Evolutionary conservation across 805 yeast species (phyloP).

Genomic region (Teunomyces lycoperdinae): DNA sequence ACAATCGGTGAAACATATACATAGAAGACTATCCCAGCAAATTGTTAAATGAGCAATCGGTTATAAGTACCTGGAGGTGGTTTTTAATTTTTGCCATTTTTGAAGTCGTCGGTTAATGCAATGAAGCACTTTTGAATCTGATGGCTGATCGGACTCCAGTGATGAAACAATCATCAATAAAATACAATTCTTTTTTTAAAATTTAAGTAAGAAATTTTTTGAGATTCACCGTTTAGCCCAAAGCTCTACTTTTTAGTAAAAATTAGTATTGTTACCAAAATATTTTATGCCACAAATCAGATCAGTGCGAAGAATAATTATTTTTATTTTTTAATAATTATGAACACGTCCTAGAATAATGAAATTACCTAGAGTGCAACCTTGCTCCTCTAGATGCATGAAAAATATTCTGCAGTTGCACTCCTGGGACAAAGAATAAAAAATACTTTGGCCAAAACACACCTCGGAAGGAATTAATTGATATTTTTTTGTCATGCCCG

Average conservation of each 20-base stretch:
- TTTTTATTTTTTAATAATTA: background rate
- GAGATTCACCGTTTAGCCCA: slow-evolving; percentile 3
- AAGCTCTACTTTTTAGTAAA: background rate
- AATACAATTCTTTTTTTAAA: background rate
- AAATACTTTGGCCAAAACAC: background rate
- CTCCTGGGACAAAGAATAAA: background rate
- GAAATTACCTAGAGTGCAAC: background rate
- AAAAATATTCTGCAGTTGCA: background rate
- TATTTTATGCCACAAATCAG: background rate
- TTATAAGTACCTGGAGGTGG: no score
- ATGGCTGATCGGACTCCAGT: background rate
- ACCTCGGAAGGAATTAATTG: background rate
- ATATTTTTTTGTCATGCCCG: background rate
- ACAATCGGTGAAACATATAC: background rate
- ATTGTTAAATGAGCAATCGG: no score
- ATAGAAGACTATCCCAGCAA: background rate
- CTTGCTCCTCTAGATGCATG: background rate
- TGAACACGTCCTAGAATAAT: background rate
- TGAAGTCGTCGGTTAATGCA: background rate
- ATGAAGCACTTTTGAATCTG: background rate
- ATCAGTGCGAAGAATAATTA: background rate
- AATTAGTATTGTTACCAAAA: background rate
- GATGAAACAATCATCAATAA: background rate
- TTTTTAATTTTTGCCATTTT: background rate
- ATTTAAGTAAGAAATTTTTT: background rate